These are phyloP conservation scores for Nemania serpens DNA, from an alignment of 2,329 filamentous ascomycete genomes.

Conservation along the genomic window DNA sequence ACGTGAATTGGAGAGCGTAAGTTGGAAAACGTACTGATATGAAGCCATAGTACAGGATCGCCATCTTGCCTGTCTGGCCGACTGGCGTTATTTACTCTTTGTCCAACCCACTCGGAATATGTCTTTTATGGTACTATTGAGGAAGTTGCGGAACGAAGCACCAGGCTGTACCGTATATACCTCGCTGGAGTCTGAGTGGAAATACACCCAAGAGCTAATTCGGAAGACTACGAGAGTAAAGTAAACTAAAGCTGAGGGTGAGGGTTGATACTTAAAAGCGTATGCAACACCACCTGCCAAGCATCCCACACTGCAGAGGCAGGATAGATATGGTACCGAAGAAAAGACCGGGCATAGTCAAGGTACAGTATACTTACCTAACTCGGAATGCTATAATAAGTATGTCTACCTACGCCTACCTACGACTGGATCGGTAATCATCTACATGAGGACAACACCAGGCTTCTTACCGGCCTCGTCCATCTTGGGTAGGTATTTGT, in stretches of 20 bases:
- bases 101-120: constrained; percentile 2
- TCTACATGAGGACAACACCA: background rate
- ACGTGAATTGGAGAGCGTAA: background rate
- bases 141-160: background rate
- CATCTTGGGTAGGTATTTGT: constrained; percentile 20
- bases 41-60: constrained; percentile 24
- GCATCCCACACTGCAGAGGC: background rate
- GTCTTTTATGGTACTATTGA: background rate
- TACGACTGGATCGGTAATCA: constrained; percentile 1
- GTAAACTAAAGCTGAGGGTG: constrained; percentile 10
- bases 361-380: background rate
- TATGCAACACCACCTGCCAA: constrained; percentile 9
- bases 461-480: constrained; percentile 4
- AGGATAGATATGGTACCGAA: background rate
- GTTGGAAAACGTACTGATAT: constrained; percentile 18
- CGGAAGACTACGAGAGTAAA: background rate
- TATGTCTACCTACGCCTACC: background rate
- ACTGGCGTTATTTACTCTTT: constrained; percentile 14
- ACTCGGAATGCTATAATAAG: constrained; percentile 28
- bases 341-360: background rate
- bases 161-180: background rate
- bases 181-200: constrained; percentile 4
- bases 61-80: constrained; percentile 25
- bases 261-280: constrained; percentile 24
- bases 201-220: constrained; percentile 5